phyloP scores from a whole-genome alignment of 1,139 yeast species.

The Geotrichum restrictum region DNA sequence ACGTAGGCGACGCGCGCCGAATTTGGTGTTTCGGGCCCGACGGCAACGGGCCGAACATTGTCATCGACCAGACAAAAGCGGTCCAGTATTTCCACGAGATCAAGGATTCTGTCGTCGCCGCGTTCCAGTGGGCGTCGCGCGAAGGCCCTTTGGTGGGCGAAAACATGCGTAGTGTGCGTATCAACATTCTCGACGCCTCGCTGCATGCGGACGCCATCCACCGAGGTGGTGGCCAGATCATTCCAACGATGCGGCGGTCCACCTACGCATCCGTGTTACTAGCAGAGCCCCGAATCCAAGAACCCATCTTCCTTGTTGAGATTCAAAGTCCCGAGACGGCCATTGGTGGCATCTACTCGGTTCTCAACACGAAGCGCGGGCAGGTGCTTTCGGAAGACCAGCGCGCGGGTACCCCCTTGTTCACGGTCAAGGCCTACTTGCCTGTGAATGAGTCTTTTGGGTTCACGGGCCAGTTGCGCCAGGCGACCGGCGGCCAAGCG shows the following conservation, averaged over 20 bases:
- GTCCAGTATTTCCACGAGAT: slow-evolving; percentile 98
- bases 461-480: slow-evolving; percentile 99
- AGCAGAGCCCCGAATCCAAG: slow-evolving; percentile 99
- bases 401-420: slow-evolving; percentile 99
- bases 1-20: slow-evolving; percentile 99
- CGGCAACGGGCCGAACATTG: slow-evolving; percentile 97
- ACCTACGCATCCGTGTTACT: slow-evolving; percentile 97
- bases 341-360: slow-evolving; percentile 99
- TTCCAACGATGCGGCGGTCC: slow-evolving; percentile 99
- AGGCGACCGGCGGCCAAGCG: slow-evolving; percentile 99
- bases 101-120: slow-evolving; percentile 99
- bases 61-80: slow-evolving; percentile 99
- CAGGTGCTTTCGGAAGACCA: slow-evolving; percentile 98
- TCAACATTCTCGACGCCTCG: slow-evolving; percentile 98
- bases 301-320: slow-evolving; percentile 98
- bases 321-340: slow-evolving; percentile 99
- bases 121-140: slow-evolving; percentile 99
- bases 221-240: slow-evolving; percentile 99
- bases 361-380: slow-evolving; percentile 99
- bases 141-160: slow-evolving; percentile 99
- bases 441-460: slow-evolving; percentile 99
- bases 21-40: slow-evolving; percentile 99
- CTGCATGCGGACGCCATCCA: slow-evolving; percentile 99
- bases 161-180: slow-evolving; percentile 90
- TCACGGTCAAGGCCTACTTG: slow-evolving; percentile 98